These are phyloP conservation scores for Solanum ahanhuiri DNA, from an alignment of 257 asterid species.

Conservation along the genomic window DNA sequence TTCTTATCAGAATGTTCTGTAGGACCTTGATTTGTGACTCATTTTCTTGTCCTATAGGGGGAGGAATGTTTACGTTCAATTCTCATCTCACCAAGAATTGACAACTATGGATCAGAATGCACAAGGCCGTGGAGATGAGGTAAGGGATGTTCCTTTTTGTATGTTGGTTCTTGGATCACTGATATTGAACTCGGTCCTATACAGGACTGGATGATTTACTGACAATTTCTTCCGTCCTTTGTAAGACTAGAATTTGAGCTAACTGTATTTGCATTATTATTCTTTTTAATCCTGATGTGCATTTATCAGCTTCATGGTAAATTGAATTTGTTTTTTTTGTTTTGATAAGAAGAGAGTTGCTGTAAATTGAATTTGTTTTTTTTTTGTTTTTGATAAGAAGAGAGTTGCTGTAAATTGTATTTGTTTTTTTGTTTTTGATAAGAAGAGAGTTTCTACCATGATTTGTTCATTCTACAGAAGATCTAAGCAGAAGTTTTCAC, in stretches of 20 bases:
- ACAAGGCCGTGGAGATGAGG: conserved; percentile 96
- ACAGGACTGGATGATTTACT: not conserved
- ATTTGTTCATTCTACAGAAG: not conserved
- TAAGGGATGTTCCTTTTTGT: conserved; percentile 18
- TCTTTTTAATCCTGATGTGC: not conserved
- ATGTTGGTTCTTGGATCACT: not conserved
- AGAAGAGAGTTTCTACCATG: not conserved
- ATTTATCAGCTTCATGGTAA: not conserved
- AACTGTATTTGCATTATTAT: not conserved
- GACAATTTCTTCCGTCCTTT: not conserved
- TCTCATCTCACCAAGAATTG: conserved; percentile 95
- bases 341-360: no score
- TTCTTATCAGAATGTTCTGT: not conserved
- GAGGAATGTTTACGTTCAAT: conserved; percentile 88
- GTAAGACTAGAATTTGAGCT: not conserved
- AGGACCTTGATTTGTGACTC: not conserved
- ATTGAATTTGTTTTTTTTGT: not conserved
- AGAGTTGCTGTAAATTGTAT: not conserved
- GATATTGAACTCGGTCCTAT: not conserved
- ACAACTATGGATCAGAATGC: conserved; percentile 86
- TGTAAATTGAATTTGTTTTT: not conserved
- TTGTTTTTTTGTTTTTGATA: not conserved
- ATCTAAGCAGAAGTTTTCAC: not conserved
- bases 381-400: not conserved
- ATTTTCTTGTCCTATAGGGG: conserved; percentile 45